Base-by-base conservation (phyloP, 495 filamentous ascomycete genomes). In the Penicillium cosmopolitanum region DNA sequence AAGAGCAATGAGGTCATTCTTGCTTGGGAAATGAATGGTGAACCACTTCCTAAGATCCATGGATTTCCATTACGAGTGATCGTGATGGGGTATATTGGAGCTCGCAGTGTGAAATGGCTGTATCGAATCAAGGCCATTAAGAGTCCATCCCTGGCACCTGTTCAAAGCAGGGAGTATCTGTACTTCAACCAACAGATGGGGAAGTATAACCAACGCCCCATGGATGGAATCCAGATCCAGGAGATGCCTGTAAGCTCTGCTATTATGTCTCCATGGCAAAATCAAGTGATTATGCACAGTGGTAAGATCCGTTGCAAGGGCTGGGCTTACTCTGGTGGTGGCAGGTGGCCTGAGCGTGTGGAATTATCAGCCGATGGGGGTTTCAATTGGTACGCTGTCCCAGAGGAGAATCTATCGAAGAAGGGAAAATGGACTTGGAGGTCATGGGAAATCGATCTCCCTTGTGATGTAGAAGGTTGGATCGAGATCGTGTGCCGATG, bases 1-100 rank as follows among this genome's bases (percentile, higher is more conserved):
- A 85, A 83, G 63, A 68, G 72, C n/a, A 77, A 88, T 64, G 87
- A 91, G 58, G 87, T 89, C 23, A 76, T 90, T 54, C 78, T 89
- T 4, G 85, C 84, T 1, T 89, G 82, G 82, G 87, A 88, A 61
- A 88, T 89, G 87, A 90, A 91, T 53, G 87, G 82, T 34, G 72
- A 86, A 56, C 82, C 84, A 0, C 76, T 91, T 3, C 87, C 87
- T 2, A 82, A 79, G 57, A 85, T 86, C 59, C 86, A 89, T 56
- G 87, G 87, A 5, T 85, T 73, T 19, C 87, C 87, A 4, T 66
- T 90, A 4, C 78, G 87, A 6, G 80, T 79, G 0, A 80, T 90
- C 1, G 85, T 88, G 0, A 69, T 85, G 50, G 87, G 87, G 1
- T 87, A 87, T 55, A 87, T 89, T 40, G 75, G 72, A 7, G 74